Base-by-base conservation (phyloP, 2,329 filamentous ascomycete genomes). In the Penicillium vulpinum region DNA sequence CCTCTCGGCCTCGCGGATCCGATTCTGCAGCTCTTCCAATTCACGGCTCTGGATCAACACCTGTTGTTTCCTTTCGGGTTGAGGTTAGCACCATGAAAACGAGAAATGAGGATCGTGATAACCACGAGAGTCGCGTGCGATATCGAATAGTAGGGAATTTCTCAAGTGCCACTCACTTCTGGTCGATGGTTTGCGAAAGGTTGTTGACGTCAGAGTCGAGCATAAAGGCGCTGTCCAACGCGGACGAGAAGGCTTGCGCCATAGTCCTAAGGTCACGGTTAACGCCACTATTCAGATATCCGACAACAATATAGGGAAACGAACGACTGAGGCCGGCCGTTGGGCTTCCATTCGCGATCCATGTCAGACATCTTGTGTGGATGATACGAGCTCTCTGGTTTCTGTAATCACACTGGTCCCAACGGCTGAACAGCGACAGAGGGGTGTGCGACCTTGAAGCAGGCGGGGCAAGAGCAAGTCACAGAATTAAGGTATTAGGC, bases 201-300 rank as follows among this genome's bases (percentile, higher is more conserved):
- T 88, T 84, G 69, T 88, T 85, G 57, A 94, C 75, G 65, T 88
- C 88, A 75, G 87, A 88, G 66, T 94, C 90, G 70, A 97, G 87
- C 70, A 89, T 88, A 80, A 97, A 97, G 66, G 95, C 88, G 72
- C 91, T 88, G 80, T 93, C 89, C 59, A 97, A 82, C 73, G 93
- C 90, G 43, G 86, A 81, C 58, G 91, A 93, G 78, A 97, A 96
- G 71, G 89, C 91, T 67, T 86, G 88, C 52, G 92, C 92, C 76
- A 96, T 87, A 59, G 90, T 94, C 62, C 92, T 96, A 76, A 58
- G 52, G 45, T 57, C 44, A 63, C 61, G 56, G 65, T 70, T 54
- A 72, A 67, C 54, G 39, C 54, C 45, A 44, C 59, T 51, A 16
- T 48, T 48, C 59, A 56, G 51, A 31, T 35, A 54, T 49, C 7